These are phyloP conservation scores for Cerrena zonata DNA, from an alignment of 1,284 basidiomycete species.

Conservation along the genomic window DNA sequence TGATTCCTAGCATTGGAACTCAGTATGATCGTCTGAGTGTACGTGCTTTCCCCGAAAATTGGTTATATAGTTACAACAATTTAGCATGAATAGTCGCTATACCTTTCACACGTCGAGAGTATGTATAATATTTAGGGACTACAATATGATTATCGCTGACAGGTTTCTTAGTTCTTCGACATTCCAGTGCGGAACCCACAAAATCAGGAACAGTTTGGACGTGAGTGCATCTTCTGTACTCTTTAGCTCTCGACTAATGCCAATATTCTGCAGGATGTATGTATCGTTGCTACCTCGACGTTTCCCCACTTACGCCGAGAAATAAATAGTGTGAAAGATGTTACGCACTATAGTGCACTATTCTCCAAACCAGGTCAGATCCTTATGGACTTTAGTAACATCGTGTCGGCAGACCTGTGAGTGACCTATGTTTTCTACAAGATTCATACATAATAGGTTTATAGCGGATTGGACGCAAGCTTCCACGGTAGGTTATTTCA, in stretches of 20 bases:
- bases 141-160: background rate
- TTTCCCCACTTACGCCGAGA: no score
- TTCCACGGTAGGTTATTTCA: slow-evolving; percentile 10
- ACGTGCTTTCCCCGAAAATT: no score
- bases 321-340: slow-evolving; percentile 48
- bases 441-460: background rate
- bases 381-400: slow-evolving; percentile 64
- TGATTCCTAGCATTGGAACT: slow-evolving; percentile 28
- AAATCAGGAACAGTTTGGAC: slow-evolving; percentile 65
- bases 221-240: slow-evolving; percentile 21
- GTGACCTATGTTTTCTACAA: background rate
- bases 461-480: slow-evolving; percentile 11
- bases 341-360: slow-evolving; percentile 60
- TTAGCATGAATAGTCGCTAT: background rate
- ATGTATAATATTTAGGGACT: background rate
- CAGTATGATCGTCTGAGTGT: slow-evolving; percentile 70
- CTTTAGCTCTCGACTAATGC: background rate
- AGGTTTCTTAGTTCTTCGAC: slow-evolving; percentile 10
- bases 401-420: slow-evolving; percentile 42
- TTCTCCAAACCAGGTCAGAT: slow-evolving; percentile 58
- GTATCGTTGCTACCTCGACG: background rate
- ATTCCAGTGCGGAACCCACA: slow-evolving; percentile 16
- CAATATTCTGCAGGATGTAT: background rate
- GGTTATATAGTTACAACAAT: no score
- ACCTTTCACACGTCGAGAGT: slow-evolving; percentile 19